These are phyloP conservation scores for Paracorniculantispora psalliotae DNA, from an alignment of 2,329 filamentous ascomycete species.

Conservation along the genomic window DNA sequence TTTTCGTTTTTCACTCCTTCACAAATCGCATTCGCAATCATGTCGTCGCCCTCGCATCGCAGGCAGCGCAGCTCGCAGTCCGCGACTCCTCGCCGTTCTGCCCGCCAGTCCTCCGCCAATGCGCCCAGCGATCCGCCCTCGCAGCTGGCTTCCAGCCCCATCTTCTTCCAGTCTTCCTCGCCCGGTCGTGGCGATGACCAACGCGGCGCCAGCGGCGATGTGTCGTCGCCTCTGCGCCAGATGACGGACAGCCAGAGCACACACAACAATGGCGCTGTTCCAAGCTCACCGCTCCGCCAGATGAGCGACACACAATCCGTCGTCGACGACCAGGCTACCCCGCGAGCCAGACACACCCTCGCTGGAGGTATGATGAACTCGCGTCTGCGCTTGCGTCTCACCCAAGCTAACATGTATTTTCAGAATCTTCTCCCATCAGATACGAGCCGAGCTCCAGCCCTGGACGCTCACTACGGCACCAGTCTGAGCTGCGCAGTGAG, in stretches of 20 bases:
- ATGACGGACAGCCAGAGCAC: slow-evolving; percentile 55
- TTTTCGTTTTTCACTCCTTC: slow-evolving; percentile 12
- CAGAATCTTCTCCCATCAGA: slow-evolving; percentile 88
- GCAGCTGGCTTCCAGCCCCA: slow-evolving; percentile 68
- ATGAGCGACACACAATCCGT: slow-evolving; percentile 53
- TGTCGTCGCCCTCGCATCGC: slow-evolving; percentile 43
- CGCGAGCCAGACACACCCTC: slow-evolving; percentile 57
- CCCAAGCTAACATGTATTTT: slow-evolving; percentile 11
- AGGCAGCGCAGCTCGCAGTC: slow-evolving; percentile 49
- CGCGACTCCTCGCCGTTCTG: slow-evolving; percentile 36
- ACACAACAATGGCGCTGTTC: slow-evolving; percentile 29
- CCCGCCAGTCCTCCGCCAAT: slow-evolving; percentile 34
- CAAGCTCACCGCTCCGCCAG: slow-evolving; percentile 57
- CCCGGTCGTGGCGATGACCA: slow-evolving; percentile 27
- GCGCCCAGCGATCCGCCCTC: slow-evolving; percentile 45
- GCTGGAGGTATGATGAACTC: slow-evolving; percentile 53
- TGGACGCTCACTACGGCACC: slow-evolving; percentile 55
- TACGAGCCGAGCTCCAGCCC: slow-evolving; percentile 90
- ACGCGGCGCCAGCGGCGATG: slow-evolving; percentile 30
- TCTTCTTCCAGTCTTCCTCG: slow-evolving; percentile 64
- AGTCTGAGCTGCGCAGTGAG: slow-evolving; percentile 72
- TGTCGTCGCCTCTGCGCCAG: slow-evolving; percentile 52
- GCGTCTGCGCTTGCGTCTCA: not conserved
- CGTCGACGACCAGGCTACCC: slow-evolving; percentile 57
- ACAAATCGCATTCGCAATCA: slow-evolving; percentile 20